phyloP scores from a whole-genome alignment of 2,329 filamentous ascomycete species.

The Claviceps lovelessii region DNA sequence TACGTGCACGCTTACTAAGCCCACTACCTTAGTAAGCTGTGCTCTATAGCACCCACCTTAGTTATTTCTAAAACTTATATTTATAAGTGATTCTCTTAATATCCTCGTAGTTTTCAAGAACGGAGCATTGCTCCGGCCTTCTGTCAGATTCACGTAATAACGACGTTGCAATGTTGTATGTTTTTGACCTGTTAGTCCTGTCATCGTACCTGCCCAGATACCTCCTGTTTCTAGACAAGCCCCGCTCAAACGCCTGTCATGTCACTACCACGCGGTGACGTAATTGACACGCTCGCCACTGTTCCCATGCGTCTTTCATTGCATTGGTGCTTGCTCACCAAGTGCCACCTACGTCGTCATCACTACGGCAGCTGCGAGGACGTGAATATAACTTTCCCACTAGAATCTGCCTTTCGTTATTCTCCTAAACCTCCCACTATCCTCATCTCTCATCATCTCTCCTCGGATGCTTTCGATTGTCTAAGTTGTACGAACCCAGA shows the following conservation, averaged over 20 bases:
- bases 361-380: not conserved
- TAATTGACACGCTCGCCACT: slow-evolving; percentile 6
- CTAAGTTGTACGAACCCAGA: no score
- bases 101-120: not conserved
- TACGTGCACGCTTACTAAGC: no score
- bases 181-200: not conserved
- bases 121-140: not conserved
- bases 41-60: no score
- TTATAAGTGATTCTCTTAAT: no score
- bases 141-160: not conserved
- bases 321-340: not conserved
- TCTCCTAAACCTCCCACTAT: not conserved
- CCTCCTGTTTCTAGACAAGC: not conserved
- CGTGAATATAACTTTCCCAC: not conserved
- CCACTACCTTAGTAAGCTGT: no score
- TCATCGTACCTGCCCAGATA: no score
- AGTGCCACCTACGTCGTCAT: slow-evolving; percentile 1
- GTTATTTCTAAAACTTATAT: no score
- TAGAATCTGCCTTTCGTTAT: not conserved
- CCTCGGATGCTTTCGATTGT: not conserved
- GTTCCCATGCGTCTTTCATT: no score
- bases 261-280: slow-evolving; percentile 5
- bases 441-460: not conserved
- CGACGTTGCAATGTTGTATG: not conserved
- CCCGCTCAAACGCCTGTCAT: not conserved